Percentiles rank a stretch among this genome's conserved stretches.
phyloP scores from a whole-genome alignment of 805 yeast genomes.

The Dipodascus geniculatus region DNA sequence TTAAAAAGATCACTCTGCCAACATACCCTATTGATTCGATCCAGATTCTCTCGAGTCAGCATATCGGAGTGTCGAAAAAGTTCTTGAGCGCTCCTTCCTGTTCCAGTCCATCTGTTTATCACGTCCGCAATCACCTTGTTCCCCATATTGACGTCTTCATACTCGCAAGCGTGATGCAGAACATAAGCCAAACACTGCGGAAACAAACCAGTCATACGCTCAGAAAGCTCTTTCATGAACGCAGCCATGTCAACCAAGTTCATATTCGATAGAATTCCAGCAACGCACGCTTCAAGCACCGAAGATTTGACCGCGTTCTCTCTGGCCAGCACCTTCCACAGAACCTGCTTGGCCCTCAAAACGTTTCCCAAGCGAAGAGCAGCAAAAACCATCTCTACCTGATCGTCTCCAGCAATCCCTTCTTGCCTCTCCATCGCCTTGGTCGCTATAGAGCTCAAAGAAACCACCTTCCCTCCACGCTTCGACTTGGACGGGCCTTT shows the following conservation, averaged over 20 bases:
- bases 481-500: neutral
- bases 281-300: neutral
- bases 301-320: neutral
- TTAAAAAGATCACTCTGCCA: neutral
- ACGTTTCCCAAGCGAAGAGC: neutral
- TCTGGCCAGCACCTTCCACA: neutral
- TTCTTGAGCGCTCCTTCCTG: neutral
- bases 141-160: conserved; percentile 1
- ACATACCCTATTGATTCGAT: conserved; percentile 3
- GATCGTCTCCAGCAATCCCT: neutral
- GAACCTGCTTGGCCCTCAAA: neutral
- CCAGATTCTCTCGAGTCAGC: conserved; percentile 4
- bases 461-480: neutral
- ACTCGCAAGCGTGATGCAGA: conserved; percentile 8
- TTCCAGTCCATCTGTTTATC: conserved; percentile 2
- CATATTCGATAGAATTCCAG: neutral
- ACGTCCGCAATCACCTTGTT: conserved; percentile 1
- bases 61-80: conserved; percentile 5
- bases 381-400: neutral
- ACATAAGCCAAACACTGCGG: conserved; percentile 6
- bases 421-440: neutral
- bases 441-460: neutral
- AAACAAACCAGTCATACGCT: no score
- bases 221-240: neutral
- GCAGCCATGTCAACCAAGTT: neutral